Percentiles rank a stretch among this genome's conserved stretches.
Evolutionary conservation across 257 asterid genomes (phyloP).

Genomic region (Solanum sejunctum): DNA sequence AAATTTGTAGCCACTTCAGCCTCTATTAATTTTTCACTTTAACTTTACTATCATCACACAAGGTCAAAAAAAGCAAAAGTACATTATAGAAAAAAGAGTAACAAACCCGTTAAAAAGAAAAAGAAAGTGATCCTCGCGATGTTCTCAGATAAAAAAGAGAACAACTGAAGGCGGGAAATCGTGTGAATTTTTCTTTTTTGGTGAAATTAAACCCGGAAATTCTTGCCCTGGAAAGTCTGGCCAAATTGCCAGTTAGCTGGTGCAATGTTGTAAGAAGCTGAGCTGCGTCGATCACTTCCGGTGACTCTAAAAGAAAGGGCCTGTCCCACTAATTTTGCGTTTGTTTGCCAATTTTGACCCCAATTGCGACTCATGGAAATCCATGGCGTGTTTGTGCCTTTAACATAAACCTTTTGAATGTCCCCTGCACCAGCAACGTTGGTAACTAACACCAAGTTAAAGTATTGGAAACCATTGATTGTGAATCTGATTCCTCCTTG

Average conservation of each 20-base stretch:
- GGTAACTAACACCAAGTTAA: conserved; percentile 47
- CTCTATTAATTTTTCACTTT: conserved; percentile 1
- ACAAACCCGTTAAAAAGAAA: neutral
- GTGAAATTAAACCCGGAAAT: conserved; percentile 32
- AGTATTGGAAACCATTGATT: conserved; percentile 58
- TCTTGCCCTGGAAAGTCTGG: conserved; percentile 61
- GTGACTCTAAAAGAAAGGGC: conserved; percentile 59
- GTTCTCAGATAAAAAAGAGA: conserved; percentile 25
- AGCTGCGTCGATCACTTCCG: conserved; percentile 56
- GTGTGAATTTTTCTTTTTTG: neutral
- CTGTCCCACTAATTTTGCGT: conserved; percentile 39
- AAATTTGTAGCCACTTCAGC: conserved; percentile 51
- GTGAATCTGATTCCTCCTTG: conserved; percentile 62
- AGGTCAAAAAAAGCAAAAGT: neutral
- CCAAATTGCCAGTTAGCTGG: conserved; percentile 82
- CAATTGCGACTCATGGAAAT: conserved; percentile 59
- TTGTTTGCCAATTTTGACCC: conserved; percentile 85
- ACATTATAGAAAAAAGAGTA: neutral
- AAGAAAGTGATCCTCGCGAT: neutral
- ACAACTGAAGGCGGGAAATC: conserved; percentile 2
- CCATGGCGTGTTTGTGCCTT: conserved; percentile 57
- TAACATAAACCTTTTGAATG: conserved; percentile 35
- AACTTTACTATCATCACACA: neutral
- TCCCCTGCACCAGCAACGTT: conserved; percentile 84
- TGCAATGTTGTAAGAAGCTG: conserved; percentile 57